Evolutionary conservation across 805 yeast genomes (phyloP).

Genomic region (Pichia kluyveri): DNA sequence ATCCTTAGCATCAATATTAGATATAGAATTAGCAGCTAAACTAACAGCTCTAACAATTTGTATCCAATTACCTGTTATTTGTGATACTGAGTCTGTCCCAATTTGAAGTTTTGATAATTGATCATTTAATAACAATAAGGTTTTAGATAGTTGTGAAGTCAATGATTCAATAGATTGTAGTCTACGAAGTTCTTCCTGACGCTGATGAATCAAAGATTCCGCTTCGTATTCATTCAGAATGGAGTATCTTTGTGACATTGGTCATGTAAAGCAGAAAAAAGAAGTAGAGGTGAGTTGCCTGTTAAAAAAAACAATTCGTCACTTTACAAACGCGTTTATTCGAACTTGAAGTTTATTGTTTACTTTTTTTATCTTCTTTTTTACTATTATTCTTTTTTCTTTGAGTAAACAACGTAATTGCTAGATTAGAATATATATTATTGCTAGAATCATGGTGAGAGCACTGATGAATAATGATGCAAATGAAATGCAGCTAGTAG

Average conservation of each 20-base stretch:
- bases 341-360: not conserved
- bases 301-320: not conserved
- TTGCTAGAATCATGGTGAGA: not conserved
- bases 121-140: constrained; percentile 39
- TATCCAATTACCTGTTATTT: constrained; percentile 57
- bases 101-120: constrained; percentile 40
- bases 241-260: constrained; percentile 9
- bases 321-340: not conserved
- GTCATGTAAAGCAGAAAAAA: not conserved
- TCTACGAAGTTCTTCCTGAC: constrained; percentile 38
- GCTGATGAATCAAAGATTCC: constrained; percentile 17
- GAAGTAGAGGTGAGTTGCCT: not conserved
- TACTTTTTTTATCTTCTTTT: not conserved
- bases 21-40: constrained; percentile 46
- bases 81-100: constrained; percentile 53
- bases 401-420: not conserved
- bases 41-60: constrained; percentile 52
- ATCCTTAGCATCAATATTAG: constrained; percentile 33
- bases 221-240: constrained; percentile 12
- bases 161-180: constrained; percentile 38
- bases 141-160: constrained; percentile 35
- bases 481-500: not conserved
- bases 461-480: not conserved
- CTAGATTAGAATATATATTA: not conserved
- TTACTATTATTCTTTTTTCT: not conserved